A percentile compares a stretch with the other conserved stretches of the same genome.
phyloP scores from a whole-genome alignment of 441 rosid species.

The Gossypium trilobum region DNA sequence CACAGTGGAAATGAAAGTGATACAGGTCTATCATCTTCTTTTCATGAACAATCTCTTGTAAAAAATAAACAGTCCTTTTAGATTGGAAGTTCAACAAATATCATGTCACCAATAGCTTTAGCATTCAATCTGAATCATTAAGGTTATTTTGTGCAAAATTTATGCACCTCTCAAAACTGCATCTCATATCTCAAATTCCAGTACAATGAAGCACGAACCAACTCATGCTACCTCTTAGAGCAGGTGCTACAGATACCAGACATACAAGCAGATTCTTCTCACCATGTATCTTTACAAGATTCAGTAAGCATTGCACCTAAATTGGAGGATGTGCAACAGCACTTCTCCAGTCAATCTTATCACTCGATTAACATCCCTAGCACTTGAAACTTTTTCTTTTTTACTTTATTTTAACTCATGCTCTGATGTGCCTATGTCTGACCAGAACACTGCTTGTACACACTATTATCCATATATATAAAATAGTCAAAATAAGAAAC shows the following conservation, averaged over 20 bases:
- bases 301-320: not conserved
- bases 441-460: not conserved
- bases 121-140: not conserved
- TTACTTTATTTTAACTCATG: not conserved
- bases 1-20: not conserved
- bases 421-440: not conserved
- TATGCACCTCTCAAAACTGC: not conserved
- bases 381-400: not conserved
- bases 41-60: not conserved
- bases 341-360: not conserved
- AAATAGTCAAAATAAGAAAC: not conserved
- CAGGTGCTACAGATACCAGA: not conserved
- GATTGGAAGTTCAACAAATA: not conserved
- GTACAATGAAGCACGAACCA: not conserved
- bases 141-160: not conserved
- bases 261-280: not conserved
- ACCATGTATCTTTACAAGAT: not conserved
- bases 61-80: not conserved
- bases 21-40: not conserved
- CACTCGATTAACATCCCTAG: not conserved
- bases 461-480: not conserved
- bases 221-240: conserved; percentile 3
- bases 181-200: not conserved
- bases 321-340: not conserved
- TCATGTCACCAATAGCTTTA: not conserved